phyloP scores from a whole-genome alignment of 305 asterid species.

The Rubia peregrina region DNA sequence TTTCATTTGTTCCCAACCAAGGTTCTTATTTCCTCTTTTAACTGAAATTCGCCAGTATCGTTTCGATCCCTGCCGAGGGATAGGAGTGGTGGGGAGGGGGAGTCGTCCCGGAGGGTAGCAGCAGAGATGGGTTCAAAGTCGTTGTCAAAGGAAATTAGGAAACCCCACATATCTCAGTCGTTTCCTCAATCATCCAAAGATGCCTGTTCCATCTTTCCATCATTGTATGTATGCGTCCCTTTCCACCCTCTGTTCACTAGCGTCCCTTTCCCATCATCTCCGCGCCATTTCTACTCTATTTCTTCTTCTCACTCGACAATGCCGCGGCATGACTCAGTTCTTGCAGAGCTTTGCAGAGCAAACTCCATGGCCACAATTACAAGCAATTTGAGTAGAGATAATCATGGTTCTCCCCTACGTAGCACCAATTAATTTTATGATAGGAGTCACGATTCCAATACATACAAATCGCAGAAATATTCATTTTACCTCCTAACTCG shows the following conservation, averaged over 20 bases:
- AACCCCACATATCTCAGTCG: slow-evolving; percentile 73
- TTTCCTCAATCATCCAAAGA: slow-evolving; percentile 47
- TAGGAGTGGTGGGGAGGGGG: slow-evolving; percentile 1
- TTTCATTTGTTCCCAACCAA: no score
- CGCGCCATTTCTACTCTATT: not conserved
- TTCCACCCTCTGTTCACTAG: slow-evolving; percentile 46
- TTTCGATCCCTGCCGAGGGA: no score
- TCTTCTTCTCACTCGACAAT: not conserved
- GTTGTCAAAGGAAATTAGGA: slow-evolving; percentile 26
- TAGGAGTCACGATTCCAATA: no score
- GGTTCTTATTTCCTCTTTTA: no score
- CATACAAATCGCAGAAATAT: no score
- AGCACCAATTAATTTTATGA: no score
- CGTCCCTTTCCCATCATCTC: slow-evolving; percentile 42
- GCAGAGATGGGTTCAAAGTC: slow-evolving; percentile 46
- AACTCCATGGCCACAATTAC: not conserved
- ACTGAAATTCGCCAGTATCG: no score
- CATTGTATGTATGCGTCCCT: slow-evolving; percentile 54
- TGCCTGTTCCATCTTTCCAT: slow-evolving; percentile 68
- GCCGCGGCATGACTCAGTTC: not conserved
- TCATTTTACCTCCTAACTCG: no score
- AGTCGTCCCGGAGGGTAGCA: slow-evolving; percentile 5
- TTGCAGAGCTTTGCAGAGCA: not conserved
- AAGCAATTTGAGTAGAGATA: not conserved
- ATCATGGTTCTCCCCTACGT: no score